Evolutionary conservation across 75 land plant genomes (phyloP).

Genomic region (Cryptomeria japonica): DNA sequence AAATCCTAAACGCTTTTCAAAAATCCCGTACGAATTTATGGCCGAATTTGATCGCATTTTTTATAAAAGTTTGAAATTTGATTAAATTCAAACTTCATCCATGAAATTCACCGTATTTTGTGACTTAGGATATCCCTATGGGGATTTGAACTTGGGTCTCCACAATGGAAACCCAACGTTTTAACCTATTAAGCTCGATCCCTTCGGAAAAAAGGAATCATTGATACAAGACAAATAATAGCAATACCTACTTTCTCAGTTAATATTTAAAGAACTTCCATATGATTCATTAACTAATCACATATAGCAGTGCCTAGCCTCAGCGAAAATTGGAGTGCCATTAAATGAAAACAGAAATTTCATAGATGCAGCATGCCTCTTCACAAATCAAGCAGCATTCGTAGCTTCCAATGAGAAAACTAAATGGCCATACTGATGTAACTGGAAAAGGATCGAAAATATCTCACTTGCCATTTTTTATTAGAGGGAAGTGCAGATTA

Average conservation of each 20-base stretch:
- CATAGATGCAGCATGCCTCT: neutral
- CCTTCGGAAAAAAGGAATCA: neutral
- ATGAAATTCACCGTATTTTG: no score
- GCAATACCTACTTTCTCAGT: neutral
- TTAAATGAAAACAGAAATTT: neutral
- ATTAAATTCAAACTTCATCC: no score
- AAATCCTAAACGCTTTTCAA: no score
- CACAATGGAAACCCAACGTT: no score
- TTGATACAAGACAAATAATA: neutral
- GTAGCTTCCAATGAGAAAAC: neutral
- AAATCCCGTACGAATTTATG: no score
- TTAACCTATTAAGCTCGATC: no score
- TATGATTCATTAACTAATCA: neutral
- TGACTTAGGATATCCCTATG: no score
- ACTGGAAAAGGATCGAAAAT: neutral
- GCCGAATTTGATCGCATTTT: no score
- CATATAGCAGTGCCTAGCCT: neutral
- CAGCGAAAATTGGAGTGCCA: neutral
- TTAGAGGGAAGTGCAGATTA: neutral
- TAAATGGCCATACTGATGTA: neutral
- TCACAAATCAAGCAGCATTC: neutral
- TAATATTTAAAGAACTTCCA: constrained; percentile 1
- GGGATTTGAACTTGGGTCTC: no score
- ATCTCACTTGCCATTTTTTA: neutral
- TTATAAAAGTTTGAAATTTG: no score